phyloP scores from a whole-genome alignment of 1,284 basidiomycete species.

The Ceratobasidium sp. region DNA sequence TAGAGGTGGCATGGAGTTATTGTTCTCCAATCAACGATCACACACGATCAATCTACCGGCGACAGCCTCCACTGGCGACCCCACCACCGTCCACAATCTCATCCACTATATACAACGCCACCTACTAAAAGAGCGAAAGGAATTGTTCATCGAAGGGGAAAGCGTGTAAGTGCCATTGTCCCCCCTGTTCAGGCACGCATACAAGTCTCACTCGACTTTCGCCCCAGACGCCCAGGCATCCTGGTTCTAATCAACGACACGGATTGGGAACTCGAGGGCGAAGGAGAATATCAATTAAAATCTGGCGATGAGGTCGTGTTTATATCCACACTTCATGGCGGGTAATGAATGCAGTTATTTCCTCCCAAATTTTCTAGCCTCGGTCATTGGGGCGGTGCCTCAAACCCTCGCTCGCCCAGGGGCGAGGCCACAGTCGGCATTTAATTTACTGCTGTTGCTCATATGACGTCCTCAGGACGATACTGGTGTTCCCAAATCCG shows the following conservation, averaged over 20 bases:
- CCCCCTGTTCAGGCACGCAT: neutral
- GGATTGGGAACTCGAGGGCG: conserved; percentile 98
- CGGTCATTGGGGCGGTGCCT: neutral
- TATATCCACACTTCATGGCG: conserved; percentile 95
- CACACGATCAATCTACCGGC: conserved; percentile 73
- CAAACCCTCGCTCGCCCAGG: neutral
- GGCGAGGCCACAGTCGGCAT: neutral
- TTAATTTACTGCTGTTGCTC: neutral
- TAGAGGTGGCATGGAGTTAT: conserved; percentile 82
- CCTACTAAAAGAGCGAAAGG: conserved; percentile 84
- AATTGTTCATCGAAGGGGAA: conserved; percentile 89
- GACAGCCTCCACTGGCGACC: conserved; percentile 57
- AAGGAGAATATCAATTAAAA: conserved; percentile 85
- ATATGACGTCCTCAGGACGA: neutral
- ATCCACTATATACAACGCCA: conserved; percentile 83
- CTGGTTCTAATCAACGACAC: conserved; percentile 95
- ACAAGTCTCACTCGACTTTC: neutral
- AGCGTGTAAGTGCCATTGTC: conserved; percentile 76
- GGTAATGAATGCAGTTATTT: conserved; percentile 57
- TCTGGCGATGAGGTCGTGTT: conserved; percentile 92
- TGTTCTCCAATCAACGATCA: conserved; percentile 75
- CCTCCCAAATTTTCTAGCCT: neutral
- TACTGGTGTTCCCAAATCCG: neutral
- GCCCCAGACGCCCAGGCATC: conserved; percentile 90
- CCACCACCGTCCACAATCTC: conserved; percentile 77